Evolutionary conservation across 768 basidiomycete genomes (phyloP).

Genomic region (Tulasnella sp.): DNA sequence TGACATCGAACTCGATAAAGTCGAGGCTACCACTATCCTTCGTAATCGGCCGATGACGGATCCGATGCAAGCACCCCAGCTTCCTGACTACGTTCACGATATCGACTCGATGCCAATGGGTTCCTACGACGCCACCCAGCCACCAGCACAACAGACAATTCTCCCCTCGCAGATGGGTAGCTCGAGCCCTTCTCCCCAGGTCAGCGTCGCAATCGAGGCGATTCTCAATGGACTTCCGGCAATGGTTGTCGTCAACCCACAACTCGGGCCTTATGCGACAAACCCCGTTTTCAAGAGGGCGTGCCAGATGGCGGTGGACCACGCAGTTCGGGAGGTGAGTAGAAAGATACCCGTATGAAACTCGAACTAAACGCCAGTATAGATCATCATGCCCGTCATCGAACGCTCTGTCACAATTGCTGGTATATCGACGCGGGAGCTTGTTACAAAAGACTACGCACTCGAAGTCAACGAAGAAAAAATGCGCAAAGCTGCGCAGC

Average conservation of each 20-base stretch:
- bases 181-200: slow-evolving; percentile 57
- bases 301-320: slow-evolving; percentile 84
- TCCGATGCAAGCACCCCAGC: slow-evolving; percentile 53
- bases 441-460: slow-evolving; percentile 93
- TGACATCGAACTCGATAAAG: slow-evolving; percentile 75
- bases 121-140: slow-evolving; percentile 51
- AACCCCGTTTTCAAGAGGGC: slow-evolving; percentile 88
- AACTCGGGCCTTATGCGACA: slow-evolving; percentile 65
- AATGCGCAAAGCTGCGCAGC: slow-evolving; percentile 83
- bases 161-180: slow-evolving; percentile 10
- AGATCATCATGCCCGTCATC: slow-evolving; percentile 96
- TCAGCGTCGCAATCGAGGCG: slow-evolving; percentile 75
- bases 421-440: slow-evolving; percentile 92
- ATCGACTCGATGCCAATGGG: slow-evolving; percentile 76
- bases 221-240: slow-evolving; percentile 68
- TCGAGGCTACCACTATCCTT: slow-evolving; percentile 80
- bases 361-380: not conserved
- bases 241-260: slow-evolving; percentile 72
- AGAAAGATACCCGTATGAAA: not conserved
- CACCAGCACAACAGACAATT: slow-evolving; percentile 3
- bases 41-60: slow-evolving; percentile 68
- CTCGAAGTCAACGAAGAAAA: slow-evolving; percentile 89
- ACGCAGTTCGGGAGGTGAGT: slow-evolving; percentile 86
- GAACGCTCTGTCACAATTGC: slow-evolving; percentile 98
- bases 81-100: slow-evolving; percentile 77